Conservation (phyloP, 2,329 filamentous ascomycete genomes). For the Exophiala sp. region DNA sequence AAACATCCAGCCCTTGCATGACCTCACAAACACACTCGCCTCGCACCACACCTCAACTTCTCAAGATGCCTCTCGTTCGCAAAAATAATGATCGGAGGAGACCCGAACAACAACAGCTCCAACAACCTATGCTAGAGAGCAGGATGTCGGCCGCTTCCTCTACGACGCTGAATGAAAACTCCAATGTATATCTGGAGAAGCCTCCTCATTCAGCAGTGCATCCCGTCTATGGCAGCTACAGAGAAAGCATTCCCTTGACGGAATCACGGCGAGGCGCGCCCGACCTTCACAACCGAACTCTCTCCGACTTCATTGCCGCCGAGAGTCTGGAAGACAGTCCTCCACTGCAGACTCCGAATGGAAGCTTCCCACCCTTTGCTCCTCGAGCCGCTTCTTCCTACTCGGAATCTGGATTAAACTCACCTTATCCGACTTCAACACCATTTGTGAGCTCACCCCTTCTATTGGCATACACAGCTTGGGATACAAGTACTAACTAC, state of each 20-base stretch:
- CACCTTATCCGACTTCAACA: conserved; percentile 27
- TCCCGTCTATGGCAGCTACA: conserved; percentile 20
- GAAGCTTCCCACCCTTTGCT: conserved; percentile 17
- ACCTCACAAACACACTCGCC: conserved; percentile 4
- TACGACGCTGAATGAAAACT: conserved; percentile 10
- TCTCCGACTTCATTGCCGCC: conserved; percentile 17
- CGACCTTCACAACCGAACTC: conserved; percentile 18
- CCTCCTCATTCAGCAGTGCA: conserved; percentile 10
- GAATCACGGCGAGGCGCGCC: conserved; percentile 10
- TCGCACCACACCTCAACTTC: neutral
- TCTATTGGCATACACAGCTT: neutral
- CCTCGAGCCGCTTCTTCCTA: conserved; percentile 20
- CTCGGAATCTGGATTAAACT: conserved; percentile 18
- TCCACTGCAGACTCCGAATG: conserved; percentile 11
- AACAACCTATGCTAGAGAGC: conserved; percentile 22
- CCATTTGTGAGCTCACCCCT: conserved; percentile 30
- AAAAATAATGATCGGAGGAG: conserved; percentile 18
- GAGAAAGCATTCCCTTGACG: conserved; percentile 14
- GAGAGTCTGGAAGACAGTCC: conserved; percentile 17
- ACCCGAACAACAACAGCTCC: conserved; percentile 2
- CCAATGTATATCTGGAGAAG: conserved; percentile 15
- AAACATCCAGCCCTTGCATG: conserved; percentile 12
- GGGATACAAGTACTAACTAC: conserved; percentile 20
- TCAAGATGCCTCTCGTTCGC: conserved; percentile 25
- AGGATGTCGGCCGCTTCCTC: conserved; percentile 14